A percentile compares a stretch with the other conserved stretches of the same genome.
These are phyloP conservation scores for Taiwanofungus camphoratus DNA, from an alignment of 1,284 basidiomycete genomes.

Conservation along the genomic window DNA sequence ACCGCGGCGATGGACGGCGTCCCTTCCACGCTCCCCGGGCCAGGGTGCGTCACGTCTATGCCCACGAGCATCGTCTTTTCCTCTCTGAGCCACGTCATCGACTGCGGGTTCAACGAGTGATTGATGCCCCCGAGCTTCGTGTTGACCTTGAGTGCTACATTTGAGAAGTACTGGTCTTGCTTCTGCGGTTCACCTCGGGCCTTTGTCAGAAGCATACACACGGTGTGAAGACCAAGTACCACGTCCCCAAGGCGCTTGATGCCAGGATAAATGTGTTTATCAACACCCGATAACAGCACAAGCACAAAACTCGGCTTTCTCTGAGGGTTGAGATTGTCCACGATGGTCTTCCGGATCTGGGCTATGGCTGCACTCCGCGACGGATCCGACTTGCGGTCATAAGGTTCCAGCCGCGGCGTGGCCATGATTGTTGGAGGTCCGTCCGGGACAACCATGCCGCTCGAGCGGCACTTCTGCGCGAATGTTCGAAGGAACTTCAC, in stretches of 20 bases:
- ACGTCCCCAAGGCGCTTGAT: conserved; percentile 72
- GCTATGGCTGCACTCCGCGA: conserved; percentile 36
- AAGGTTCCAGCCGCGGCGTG: conserved; percentile 23
- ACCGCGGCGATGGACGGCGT: conserved; percentile 76
- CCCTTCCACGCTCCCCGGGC: conserved; percentile 47
- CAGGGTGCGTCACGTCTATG: conserved; percentile 74
- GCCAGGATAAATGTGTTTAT: conserved; percentile 69
- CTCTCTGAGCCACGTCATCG: conserved; percentile 58
- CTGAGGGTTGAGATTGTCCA: conserved; percentile 20
- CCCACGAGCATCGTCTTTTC: conserved; percentile 75
- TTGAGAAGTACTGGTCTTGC: conserved; percentile 74
- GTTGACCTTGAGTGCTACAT: conserved; percentile 61
- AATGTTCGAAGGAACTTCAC: conserved; percentile 42
- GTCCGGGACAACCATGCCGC: conserved; percentile 45
- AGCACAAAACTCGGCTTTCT: conserved; percentile 52
- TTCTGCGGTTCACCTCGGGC: conserved; percentile 45
- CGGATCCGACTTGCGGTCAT: conserved; percentile 34
- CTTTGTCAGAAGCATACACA: conserved; percentile 58
- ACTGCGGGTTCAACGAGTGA: conserved; percentile 50
- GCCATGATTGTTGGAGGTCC: conserved; percentile 35
- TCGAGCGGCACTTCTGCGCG: conserved; percentile 41
- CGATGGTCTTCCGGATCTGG: conserved; percentile 36
- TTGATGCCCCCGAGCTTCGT: conserved; percentile 77
- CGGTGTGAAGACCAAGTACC: conserved; percentile 60
- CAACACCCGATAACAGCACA: conserved; percentile 55